phyloP scores from a whole-genome alignment of 768 basidiomycete species.

The Candolleomyces aberdarensis region DNA sequence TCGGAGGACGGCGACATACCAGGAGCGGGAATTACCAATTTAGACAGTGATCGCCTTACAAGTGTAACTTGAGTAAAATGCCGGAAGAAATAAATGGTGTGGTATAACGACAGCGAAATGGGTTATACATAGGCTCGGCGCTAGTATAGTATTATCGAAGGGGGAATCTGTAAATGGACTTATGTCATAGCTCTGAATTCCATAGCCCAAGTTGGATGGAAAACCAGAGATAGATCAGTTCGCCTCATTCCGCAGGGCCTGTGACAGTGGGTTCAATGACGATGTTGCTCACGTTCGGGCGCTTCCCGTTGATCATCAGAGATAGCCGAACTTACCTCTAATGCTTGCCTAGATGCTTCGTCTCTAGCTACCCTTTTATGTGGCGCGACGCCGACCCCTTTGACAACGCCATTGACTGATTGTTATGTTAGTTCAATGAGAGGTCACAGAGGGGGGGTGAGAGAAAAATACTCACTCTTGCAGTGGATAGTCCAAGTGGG shows the following conservation, averaged over 20 bases:
- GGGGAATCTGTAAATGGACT: not conserved
- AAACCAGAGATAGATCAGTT: not conserved
- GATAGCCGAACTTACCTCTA: conserved; percentile 27
- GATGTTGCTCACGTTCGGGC: not conserved
- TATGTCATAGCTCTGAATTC: not conserved
- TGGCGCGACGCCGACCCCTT: conserved; percentile 43
- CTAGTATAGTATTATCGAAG: no score
- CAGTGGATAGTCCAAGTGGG: conserved; percentile 52
- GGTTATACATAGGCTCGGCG: no score
- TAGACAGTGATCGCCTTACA: not conserved
- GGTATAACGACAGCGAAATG: not conserved
- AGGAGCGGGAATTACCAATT: conserved; percentile 9
- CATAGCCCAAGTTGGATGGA: not conserved
- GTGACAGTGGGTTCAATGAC: not conserved
- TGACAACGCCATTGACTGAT: conserved; percentile 44
- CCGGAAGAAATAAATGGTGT: not conserved
- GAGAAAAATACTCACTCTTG: conserved; percentile 41
- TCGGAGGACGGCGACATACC: conserved; percentile 4
- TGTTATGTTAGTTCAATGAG: conserved; percentile 1
- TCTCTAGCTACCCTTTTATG: conserved; percentile 48
- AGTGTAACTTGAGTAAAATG: not conserved
- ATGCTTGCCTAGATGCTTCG: conserved; percentile 42
- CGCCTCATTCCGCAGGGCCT: not conserved
- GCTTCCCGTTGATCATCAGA: not conserved
- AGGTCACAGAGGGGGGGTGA: not conserved